These are phyloP conservation scores for Suillus subaureus DNA, from an alignment of 768 basidiomycete species.

Conservation along the genomic window DNA sequence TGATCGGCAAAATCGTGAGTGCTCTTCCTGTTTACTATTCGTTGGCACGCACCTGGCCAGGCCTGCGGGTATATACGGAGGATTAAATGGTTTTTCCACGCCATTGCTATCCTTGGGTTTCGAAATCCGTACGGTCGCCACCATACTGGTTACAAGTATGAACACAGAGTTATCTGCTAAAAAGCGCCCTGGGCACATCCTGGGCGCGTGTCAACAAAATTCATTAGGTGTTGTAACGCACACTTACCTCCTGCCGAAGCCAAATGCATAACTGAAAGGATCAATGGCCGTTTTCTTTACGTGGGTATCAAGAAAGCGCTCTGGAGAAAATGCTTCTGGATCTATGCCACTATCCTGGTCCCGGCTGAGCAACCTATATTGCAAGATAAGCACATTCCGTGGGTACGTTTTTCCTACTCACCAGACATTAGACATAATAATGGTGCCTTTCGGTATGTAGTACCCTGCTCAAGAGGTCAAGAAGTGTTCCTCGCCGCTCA, in stretches of 20 bases:
- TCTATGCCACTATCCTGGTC: constrained; percentile 10
- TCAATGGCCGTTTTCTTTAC: constrained; percentile 8
- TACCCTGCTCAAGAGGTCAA: constrained; percentile 4
- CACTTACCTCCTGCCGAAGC: constrained; percentile 10
- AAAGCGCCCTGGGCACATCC: constrained; percentile 9
- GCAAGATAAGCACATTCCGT: neutral
- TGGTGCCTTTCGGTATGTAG: constrained; percentile 9
- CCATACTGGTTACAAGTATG: constrained; percentile 2
- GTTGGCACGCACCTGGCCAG: neutral
- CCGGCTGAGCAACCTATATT: constrained; percentile 5
- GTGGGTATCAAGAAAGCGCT: constrained; percentile 8
- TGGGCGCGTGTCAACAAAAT: neutral
- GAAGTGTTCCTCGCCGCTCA: neutral
- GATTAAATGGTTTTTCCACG: neutral
- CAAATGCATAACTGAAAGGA: constrained; percentile 10
- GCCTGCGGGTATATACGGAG: constrained; percentile 4
- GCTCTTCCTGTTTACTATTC: neutral
- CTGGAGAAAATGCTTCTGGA: constrained; percentile 7
- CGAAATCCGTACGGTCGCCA: constrained; percentile 5
- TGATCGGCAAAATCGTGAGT: neutral
- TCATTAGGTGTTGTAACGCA: neutral
- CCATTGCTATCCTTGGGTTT: constrained; percentile 4
- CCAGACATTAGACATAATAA: constrained; percentile 7
- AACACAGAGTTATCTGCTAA: constrained; percentile 9
- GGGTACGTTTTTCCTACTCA: neutral